These are phyloP conservation scores for Auriscalpium vulgare DNA, from an alignment of 768 basidiomycete genomes.

Conservation along the genomic window DNA sequence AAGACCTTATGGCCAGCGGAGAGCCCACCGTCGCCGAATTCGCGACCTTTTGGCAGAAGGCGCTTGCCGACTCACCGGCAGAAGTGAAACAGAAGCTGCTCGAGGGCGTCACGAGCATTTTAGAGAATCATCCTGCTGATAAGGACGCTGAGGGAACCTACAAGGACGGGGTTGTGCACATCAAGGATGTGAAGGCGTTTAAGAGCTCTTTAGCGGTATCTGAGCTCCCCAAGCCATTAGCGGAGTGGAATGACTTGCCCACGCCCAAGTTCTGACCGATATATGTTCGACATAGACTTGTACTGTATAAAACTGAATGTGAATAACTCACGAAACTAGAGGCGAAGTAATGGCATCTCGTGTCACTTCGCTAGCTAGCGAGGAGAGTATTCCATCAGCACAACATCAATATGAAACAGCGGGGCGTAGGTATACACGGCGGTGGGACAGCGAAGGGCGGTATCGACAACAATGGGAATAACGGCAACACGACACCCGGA, in stretches of 20 bases:
- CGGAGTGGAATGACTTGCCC: conserved; percentile 69
- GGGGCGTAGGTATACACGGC: too few species aligned
- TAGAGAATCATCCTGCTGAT: conserved; percentile 47
- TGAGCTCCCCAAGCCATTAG: conserved; percentile 56
- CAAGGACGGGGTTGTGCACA: conserved; percentile 43
- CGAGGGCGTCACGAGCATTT: conserved; percentile 45
- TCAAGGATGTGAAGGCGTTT: conserved; percentile 62
- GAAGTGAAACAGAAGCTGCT: conserved; percentile 41
- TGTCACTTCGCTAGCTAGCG: too few species aligned
- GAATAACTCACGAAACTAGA: too few species aligned
- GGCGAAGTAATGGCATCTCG: too few species aligned
- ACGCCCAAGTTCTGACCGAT: conserved; percentile 40
- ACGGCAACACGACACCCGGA: neutral
- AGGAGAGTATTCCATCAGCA: too few species aligned
- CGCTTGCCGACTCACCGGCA: conserved; percentile 25
- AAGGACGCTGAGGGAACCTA: conserved; percentile 42
- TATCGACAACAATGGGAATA: neutral
- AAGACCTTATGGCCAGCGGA: conserved; percentile 40
- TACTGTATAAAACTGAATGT: too few species aligned
- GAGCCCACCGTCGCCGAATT: conserved; percentile 57
- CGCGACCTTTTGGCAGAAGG: conserved; percentile 49
- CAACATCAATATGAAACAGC: too few species aligned
- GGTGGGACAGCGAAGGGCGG: neutral
- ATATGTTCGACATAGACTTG: too few species aligned
- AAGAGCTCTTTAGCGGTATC: conserved; percentile 49